Evolutionary conservation across 768 basidiomycete species (phyloP).

Genomic region (Mycena alexandri): DNA sequence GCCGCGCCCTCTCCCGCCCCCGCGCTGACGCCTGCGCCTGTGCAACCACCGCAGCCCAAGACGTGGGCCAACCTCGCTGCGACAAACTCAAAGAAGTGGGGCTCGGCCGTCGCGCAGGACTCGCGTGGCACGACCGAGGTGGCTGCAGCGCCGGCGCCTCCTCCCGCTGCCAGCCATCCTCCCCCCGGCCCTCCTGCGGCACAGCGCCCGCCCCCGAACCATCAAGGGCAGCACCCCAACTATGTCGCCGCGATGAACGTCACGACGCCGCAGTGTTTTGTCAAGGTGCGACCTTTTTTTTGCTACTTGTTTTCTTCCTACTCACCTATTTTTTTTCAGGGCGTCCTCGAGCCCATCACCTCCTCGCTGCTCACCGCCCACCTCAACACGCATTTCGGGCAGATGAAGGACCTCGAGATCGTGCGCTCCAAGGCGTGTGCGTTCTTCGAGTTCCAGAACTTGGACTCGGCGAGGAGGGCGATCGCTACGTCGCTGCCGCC

Average conservation of each 20-base stretch:
- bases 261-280: slow-evolving; percentile 86
- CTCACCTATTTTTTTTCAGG: slow-evolving; percentile 53
- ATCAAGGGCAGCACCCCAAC: slow-evolving; percentile 57
- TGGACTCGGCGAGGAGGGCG: slow-evolving; percentile 89
- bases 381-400: slow-evolving; percentile 77
- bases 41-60: slow-evolving; percentile 71
- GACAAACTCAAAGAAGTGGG: slow-evolving; percentile 86
- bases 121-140: slow-evolving; percentile 83
- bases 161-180: slow-evolving; percentile 43
- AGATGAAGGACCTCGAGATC: slow-evolving; percentile 90
- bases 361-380: slow-evolving; percentile 60
- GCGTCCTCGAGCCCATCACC: slow-evolving; percentile 77
- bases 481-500: slow-evolving; percentile 79
- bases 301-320: slow-evolving; percentile 5
- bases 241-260: slow-evolving; percentile 71
- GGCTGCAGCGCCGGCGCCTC: slow-evolving; percentile 35
- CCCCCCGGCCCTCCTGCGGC: slow-evolving; percentile 43
- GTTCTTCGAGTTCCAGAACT: slow-evolving; percentile 87
- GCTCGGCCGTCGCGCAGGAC: slow-evolving; percentile 81
- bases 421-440: slow-evolving; percentile 92
- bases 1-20: slow-evolving; percentile 49
- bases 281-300: slow-evolving; percentile 74
- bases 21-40: slow-evolving; percentile 46
- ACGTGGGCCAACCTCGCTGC: slow-evolving; percentile 96
- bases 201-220: slow-evolving; percentile 45